Conservation (phyloP, 768 basidiomycete genomes). For the Trametopsis cervina region DNA sequence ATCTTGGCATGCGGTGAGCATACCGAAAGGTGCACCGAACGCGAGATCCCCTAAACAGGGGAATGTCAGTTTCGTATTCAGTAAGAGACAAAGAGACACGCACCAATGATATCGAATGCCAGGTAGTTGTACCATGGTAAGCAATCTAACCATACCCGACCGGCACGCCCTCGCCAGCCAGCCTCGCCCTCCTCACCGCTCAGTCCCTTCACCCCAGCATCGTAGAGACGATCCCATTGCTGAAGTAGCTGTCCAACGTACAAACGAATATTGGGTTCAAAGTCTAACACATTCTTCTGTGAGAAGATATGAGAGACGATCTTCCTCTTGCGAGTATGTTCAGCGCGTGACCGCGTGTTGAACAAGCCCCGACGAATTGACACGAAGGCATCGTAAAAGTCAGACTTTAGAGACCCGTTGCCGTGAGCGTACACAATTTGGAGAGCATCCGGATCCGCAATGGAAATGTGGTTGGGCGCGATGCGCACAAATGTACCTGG, state of each 20-base stretch:
- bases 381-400: conserved; percentile 38
- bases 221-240: conserved; percentile 73
- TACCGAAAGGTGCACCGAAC: conserved; percentile 85
- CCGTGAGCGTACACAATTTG: conserved; percentile 74
- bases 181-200: conserved; percentile 54
- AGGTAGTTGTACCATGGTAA: conserved; percentile 67
- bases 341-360: conserved; percentile 69
- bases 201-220: conserved; percentile 44
- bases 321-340: conserved; percentile 88
- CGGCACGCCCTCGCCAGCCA: conserved; percentile 53
- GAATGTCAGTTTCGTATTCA: conserved; percentile 34
- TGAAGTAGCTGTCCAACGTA: conserved; percentile 48
- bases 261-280: conserved; percentile 80
- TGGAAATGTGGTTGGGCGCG: conserved; percentile 41
- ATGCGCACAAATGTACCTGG: conserved; percentile 34
- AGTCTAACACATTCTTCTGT: conserved; percentile 79
- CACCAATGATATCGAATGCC: conserved; percentile 73
- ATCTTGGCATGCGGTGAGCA: conserved; percentile 72
- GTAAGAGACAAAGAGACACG: conserved; percentile 1
- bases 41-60: conserved; percentile 70
- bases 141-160: conserved; percentile 67
- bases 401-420: conserved; percentile 73
- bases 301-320: conserved; percentile 83
- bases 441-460: conserved; percentile 66
- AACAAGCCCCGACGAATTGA: conserved; percentile 50